Evolutionary conservation across 179 eudicot species (phyloP), one percentile per base, ranked within the genome.

Genomic region (Drosera spatulata): DNA sequence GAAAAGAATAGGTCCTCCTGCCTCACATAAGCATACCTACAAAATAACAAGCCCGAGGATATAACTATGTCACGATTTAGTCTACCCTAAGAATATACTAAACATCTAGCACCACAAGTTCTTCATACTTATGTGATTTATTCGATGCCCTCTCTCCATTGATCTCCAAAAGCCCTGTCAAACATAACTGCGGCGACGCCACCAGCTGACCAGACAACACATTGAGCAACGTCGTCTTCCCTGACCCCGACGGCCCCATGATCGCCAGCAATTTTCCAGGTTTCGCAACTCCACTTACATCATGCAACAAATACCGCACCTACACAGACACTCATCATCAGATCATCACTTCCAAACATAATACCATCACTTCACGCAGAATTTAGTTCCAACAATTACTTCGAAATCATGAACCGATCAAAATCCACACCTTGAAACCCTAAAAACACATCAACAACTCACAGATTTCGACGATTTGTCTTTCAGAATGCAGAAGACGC

Each of bases 211-310:
- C 83, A 9, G 97, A 90, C 72, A 93, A 66, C 69, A 93, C 83
- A 75, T 93, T 93, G 72, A 93, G 89, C 53, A 93, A 74, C 41
- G 99, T 93, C 4, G 99, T 93, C 83, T 93, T 93, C 72, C 99
- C 99, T 47, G 99, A 93, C 50, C 99, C 99, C 41, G 99, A 93
- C 63, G 99, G 97, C 62, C 99, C 99, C 99, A 93, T 93, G 66
- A 93, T 73, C 48, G 99, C 96, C 62, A 93, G 85, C 80, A 93
- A 76, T 66, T 83, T 73, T 74, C 99, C 93, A 50, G 96, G 88
- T 74, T 76, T 86, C 7, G 96, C 99, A 72, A 82, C 99, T 64
- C 96, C 99, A 59, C 76, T 75, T 22, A 89, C 86, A 78, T 81
- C 74, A 59, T 89, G 81, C 41, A 93, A 81, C 82, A 93, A 74